phyloP scores from a whole-genome alignment of 768 basidiomycete species.

The Sarcomyxa edulis region DNA sequence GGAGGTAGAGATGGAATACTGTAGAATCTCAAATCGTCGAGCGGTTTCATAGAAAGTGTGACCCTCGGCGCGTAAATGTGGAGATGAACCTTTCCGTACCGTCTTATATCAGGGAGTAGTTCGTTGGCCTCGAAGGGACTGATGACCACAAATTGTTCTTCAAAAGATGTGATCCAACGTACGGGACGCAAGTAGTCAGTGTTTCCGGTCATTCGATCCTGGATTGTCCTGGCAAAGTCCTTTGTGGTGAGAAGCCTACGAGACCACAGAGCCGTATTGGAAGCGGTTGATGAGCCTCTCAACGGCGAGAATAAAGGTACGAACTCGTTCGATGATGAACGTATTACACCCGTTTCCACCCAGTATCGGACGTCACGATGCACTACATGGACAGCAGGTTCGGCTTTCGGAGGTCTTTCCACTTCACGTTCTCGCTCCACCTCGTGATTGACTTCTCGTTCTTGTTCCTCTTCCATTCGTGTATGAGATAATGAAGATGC shows the following conservation, averaged over 20 bases:
- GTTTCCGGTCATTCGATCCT: conserved; percentile 7
- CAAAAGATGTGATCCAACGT: conserved; percentile 35
- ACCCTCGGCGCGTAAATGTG: conserved; percentile 38
- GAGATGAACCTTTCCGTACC: conserved; percentile 25
- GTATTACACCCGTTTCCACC: conserved; percentile 22
- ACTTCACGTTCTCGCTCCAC: conserved; percentile 34
- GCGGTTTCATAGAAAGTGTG: conserved; percentile 23
- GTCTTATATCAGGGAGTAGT: conserved; percentile 28
- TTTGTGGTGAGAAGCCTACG: conserved; percentile 22
- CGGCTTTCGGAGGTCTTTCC: conserved; percentile 25
- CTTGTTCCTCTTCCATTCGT: conserved; percentile 42
- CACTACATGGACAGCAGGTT: conserved; percentile 20
- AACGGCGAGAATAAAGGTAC: conserved; percentile 13
- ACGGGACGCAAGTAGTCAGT: conserved; percentile 31
- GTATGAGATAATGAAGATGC: conserved; percentile 12
- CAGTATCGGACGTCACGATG: conserved; percentile 19
- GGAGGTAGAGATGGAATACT: conserved; percentile 19
- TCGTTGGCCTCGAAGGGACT: conserved; percentile 35
- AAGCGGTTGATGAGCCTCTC: conserved; percentile 4
- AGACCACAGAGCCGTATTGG: conserved; percentile 12
- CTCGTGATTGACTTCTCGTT: conserved; percentile 40
- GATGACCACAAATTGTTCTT: conserved; percentile 23
- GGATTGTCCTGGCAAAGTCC: conserved; percentile 28
- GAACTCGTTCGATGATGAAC: conserved; percentile 12
- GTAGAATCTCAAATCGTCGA: conserved; percentile 30